Percentiles rank a stretch among this genome's conserved stretches.
Conservation (phyloP, 2,329 filamentous ascomycete genomes). For the Coniochaeta pulveracea region DNA sequence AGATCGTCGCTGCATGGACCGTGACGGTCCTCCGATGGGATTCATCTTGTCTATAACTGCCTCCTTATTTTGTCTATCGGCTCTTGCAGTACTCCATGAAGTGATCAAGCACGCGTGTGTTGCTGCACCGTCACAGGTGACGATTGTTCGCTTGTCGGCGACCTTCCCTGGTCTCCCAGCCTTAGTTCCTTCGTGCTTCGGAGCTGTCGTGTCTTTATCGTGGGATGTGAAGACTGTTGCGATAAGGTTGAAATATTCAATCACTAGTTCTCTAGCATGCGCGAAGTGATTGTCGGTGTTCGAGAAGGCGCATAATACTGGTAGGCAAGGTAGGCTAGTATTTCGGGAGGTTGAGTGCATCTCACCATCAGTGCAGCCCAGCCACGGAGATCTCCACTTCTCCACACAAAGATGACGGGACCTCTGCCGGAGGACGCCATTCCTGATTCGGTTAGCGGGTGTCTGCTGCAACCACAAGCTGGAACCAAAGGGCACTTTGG, state of each 20-base stretch:
- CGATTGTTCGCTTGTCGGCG: not conserved
- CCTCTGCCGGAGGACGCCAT: slow-evolving; percentile 1
- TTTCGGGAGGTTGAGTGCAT: not conserved
- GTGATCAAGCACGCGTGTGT: not conserved
- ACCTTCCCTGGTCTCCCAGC: not conserved
- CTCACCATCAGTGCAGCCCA: not conserved
- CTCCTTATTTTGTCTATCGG: not conserved
- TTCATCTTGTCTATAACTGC: not conserved
- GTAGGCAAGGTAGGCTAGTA: not conserved
- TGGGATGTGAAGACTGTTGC: not conserved
- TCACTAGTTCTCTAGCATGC: too few relatives aligned
- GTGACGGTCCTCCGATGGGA: slow-evolving; percentile 2
- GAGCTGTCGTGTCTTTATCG: not conserved
- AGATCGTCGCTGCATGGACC: slow-evolving; percentile 46
- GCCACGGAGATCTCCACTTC: not conserved
- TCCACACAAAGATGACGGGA: slow-evolving; percentile 3
- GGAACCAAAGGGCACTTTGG: too few relatives aligned
- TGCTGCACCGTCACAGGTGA: not conserved
- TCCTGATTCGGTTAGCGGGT: slow-evolving; percentile 2
- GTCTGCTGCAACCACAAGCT: slow-evolving; percentile 4
- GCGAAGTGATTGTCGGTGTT: too few relatives aligned
- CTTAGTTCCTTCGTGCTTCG: not conserved
- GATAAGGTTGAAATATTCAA: not conserved
- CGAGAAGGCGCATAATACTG: not conserved
- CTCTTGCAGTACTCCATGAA: too few relatives aligned